phyloP scores from a whole-genome alignment of 495 filamentous ascomycete genomes.

The Pseudoneurospora amorphoporcata region DNA sequence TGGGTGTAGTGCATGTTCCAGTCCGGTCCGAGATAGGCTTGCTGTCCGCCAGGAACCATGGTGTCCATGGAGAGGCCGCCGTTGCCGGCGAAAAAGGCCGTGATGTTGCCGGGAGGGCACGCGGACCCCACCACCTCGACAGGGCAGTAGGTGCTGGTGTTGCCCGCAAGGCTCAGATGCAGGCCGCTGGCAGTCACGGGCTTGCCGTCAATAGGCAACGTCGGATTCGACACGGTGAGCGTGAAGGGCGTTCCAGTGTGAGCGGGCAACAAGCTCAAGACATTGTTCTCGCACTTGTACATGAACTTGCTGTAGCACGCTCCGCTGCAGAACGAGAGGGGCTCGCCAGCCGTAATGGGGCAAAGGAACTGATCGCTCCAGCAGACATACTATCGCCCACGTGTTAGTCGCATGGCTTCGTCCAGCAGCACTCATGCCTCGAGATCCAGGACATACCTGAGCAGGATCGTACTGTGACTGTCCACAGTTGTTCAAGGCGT shows the following conservation, averaged over 20 bases:
- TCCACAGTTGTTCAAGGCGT: conserved; percentile 14
- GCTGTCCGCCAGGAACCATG: conserved; percentile 55
- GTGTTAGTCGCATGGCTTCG: neutral
- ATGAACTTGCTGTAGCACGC: conserved; percentile 28
- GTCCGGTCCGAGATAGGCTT: conserved; percentile 46
- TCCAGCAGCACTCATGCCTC: neutral
- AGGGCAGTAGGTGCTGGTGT: conserved; percentile 28
- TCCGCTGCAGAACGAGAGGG: conserved; percentile 18
- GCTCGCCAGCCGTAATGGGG: conserved; percentile 21
- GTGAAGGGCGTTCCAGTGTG: conserved; percentile 27
- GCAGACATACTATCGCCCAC: conserved; percentile 20
- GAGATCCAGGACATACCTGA: conserved; percentile 8
- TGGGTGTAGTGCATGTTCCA: conserved; percentile 51
- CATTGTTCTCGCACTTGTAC: conserved; percentile 31
- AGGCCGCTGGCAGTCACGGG: conserved; percentile 25
- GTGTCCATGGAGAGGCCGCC: conserved; percentile 24
- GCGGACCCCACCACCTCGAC: conserved; percentile 9
- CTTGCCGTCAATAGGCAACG: conserved; percentile 35
- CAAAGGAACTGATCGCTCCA: conserved; percentile 21
- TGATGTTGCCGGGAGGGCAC: conserved; percentile 22
- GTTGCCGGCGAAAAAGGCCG: conserved; percentile 10
- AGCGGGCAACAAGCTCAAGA: conserved; percentile 21
- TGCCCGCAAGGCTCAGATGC: conserved; percentile 33
- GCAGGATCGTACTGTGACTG: conserved; percentile 19
- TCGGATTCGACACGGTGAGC: conserved; percentile 29